Percentiles rank a stretch among this genome's conserved stretches.
These are phyloP conservation scores for Malassezia equina DNA, from an alignment of 1,284 basidiomycete genomes.

Conservation along the genomic window DNA sequence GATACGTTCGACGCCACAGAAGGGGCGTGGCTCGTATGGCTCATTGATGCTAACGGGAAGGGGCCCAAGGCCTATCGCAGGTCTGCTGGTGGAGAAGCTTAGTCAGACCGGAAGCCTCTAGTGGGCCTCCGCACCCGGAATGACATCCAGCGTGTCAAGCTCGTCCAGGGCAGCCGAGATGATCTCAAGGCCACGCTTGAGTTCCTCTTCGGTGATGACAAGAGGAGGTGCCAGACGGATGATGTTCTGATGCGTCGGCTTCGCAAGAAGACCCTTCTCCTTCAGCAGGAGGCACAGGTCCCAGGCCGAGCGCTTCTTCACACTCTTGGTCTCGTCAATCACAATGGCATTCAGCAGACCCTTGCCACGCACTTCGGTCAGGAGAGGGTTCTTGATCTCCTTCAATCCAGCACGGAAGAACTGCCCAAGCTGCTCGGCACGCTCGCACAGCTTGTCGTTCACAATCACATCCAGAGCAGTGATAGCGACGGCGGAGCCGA, in stretches of 20 bases:
- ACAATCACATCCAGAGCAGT: slow-evolving; percentile 78
- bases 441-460: slow-evolving; percentile 70
- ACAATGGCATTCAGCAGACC: slow-evolving; percentile 89
- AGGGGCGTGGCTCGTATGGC: not conserved
- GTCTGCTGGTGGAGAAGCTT: not conserved
- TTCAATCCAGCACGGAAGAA: slow-evolving; percentile 54
- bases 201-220: slow-evolving; percentile 76
- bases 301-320: slow-evolving; percentile 74
- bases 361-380: slow-evolving; percentile 63
- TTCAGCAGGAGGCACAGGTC: slow-evolving; percentile 87
- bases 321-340: slow-evolving; percentile 74
- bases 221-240: slow-evolving; percentile 92
- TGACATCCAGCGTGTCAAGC: slow-evolving; percentile 55
- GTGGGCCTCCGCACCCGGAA: slow-evolving; percentile 31
- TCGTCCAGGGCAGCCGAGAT: slow-evolving; percentile 70
- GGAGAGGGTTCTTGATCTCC: slow-evolving; percentile 54
- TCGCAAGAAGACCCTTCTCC: slow-evolving; percentile 77
- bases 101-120: not conserved
- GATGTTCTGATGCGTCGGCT: slow-evolving; percentile 93
- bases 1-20: not conserved
- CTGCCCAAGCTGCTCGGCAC: slow-evolving; percentile 68
- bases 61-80: not conserved
- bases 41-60: not conserved
- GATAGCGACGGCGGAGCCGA: slow-evolving; percentile 86
- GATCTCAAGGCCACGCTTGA: slow-evolving; percentile 63